These are phyloP conservation scores for Candida arabinofermentans DNA, from an alignment of 805 yeast genomes.

Conservation along the genomic window DNA sequence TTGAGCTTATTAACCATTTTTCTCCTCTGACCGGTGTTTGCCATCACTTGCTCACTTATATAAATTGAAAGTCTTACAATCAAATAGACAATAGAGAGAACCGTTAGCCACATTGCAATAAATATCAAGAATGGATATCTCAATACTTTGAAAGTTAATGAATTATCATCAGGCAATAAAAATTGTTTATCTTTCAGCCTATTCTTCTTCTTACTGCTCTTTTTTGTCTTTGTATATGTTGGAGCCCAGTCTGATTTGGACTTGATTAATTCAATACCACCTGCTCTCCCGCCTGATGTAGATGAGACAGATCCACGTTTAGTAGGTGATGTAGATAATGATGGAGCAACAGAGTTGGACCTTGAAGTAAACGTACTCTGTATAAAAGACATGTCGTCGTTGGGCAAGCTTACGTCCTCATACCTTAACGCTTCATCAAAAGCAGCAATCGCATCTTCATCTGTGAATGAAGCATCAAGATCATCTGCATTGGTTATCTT, in stretches of 20 bases:
- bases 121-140: constrained; percentile 63
- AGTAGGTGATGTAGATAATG: not conserved
- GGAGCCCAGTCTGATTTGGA: constrained; percentile 12
- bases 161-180: constrained; percentile 16
- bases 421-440: constrained; percentile 35
- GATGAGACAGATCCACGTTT: not conserved
- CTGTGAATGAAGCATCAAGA: constrained; percentile 21
- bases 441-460: constrained; percentile 30
- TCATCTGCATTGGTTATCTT: constrained; percentile 12
- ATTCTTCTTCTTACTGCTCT: constrained; percentile 3
- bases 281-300: not conserved
- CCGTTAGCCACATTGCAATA: constrained; percentile 49
- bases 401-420: constrained; percentile 22
- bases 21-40: constrained; percentile 59
- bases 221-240: constrained; percentile 1
- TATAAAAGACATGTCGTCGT: constrained; percentile 2
- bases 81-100: constrained; percentile 48
- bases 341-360: constrained; percentile 7
- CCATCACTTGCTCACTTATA: constrained; percentile 52
- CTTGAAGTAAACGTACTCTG: constrained; percentile 6
- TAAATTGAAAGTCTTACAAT: constrained; percentile 58
- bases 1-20: constrained; percentile 47
- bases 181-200: not conserved
- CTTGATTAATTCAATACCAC: constrained; percentile 8
- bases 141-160: constrained; percentile 41